These are phyloP conservation scores for Sugiyamaella grinbergsii DNA, from an alignment of 1,139 yeast genomes.

Conservation along the genomic window DNA sequence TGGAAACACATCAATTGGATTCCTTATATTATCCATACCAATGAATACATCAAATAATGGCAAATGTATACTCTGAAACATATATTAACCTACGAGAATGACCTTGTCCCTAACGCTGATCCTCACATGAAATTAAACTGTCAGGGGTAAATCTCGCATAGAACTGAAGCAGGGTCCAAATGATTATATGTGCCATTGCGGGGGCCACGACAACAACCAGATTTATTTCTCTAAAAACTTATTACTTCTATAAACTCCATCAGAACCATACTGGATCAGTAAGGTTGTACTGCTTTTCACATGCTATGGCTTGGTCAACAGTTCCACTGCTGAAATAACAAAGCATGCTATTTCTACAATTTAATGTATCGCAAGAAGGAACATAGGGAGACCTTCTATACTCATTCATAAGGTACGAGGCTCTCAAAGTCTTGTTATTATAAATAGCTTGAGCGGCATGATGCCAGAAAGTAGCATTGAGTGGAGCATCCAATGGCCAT, in stretches of 20 bases:
- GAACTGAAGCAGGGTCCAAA: neutral
- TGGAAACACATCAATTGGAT: no score
- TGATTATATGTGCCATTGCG: neutral
- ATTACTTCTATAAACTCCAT: neutral
- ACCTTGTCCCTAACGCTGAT: no score
- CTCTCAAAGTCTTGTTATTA: slow-evolving; percentile 48
- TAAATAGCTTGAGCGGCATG: slow-evolving; percentile 34
- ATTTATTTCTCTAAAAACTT: no score
- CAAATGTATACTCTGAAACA: no score
- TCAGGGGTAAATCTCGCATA: no score
- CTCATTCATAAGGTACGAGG: slow-evolving; percentile 50
- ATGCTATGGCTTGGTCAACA: slow-evolving; percentile 32
- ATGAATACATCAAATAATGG: no score
- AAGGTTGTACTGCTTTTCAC: slow-evolving; percentile 20
- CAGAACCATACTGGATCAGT: slow-evolving; percentile 17
- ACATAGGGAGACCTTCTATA: slow-evolving; percentile 54
- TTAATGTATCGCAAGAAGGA: slow-evolving; percentile 31
- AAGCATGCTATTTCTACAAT: slow-evolving; percentile 33
- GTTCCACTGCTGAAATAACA: slow-evolving; percentile 39
- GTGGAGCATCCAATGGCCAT: slow-evolving; percentile 39
- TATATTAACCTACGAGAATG: no score
- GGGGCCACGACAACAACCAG: no score
- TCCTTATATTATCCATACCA: no score
- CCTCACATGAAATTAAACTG: no score
- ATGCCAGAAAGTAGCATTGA: slow-evolving; percentile 40